phyloP scores from a whole-genome alignment of 805 yeast species.

The Brettanomyces anomalus region DNA sequence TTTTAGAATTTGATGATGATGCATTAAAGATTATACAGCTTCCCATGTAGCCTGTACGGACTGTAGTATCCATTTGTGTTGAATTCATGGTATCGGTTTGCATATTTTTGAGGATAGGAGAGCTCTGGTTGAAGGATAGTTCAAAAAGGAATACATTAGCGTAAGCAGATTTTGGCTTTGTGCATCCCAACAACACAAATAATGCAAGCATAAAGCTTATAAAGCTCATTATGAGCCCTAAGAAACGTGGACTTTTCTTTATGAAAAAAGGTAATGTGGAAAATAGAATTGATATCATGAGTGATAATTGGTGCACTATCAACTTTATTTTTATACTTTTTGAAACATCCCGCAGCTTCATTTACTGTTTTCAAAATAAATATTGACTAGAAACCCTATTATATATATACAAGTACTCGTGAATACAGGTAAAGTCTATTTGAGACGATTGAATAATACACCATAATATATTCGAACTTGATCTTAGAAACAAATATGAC shows the following conservation, averaged over 20 bases:
- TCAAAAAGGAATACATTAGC: conserved; percentile 1
- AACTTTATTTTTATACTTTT: too few relatives aligned
- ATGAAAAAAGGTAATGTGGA: neutral
- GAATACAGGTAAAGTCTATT: too few relatives aligned
- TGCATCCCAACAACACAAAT: conserved; percentile 5
- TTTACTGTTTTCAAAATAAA: too few relatives aligned
- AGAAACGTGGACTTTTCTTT: neutral
- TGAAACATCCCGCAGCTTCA: too few relatives aligned
- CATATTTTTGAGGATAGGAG: neutral
- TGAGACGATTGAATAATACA: too few relatives aligned
- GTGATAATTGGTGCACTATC: too few relatives aligned
- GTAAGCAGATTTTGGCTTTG: neutral
- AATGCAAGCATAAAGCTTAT: conserved; percentile 1
- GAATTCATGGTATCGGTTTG: neutral
- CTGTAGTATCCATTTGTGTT: neutral
- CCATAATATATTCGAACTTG: too few relatives aligned
- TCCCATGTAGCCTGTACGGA: conserved; percentile 2
- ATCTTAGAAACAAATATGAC: too few relatives aligned
- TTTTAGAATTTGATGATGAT: neutral
- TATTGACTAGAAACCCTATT: too few relatives aligned
- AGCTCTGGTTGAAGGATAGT: conserved; percentile 3
- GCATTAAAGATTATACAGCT: neutral
- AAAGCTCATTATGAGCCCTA: conserved; percentile 1
- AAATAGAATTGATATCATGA: too few relatives aligned
- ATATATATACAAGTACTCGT: too few relatives aligned